Conservation (phyloP, 1,284 basidiomycete genomes). For the Salmacisia buchloeana region DNA sequence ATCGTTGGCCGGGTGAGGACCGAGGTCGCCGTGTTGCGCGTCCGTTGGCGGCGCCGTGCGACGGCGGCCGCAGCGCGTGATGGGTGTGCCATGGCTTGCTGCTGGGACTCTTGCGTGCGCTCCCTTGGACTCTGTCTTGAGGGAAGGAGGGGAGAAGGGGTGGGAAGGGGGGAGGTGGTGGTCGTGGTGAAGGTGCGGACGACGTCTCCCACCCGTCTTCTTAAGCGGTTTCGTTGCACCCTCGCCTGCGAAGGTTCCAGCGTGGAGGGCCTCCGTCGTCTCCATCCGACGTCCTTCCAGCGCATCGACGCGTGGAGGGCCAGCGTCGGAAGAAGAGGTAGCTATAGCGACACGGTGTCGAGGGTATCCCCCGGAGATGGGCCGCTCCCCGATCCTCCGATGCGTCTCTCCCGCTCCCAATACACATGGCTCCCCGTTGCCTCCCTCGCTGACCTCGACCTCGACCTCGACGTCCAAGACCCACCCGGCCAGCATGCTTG, state of each 20-base stretch:
- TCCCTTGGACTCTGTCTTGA: no score
- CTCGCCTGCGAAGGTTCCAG: neutral
- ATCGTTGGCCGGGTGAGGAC: neutral
- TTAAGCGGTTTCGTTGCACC: neutral
- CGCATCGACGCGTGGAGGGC: no score
- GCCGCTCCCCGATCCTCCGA: no score
- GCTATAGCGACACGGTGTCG: no score
- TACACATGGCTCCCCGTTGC: no score
- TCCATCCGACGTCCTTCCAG: no score
- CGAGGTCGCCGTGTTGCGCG: neutral
- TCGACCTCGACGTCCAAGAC: no score
- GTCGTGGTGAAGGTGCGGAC: neutral
- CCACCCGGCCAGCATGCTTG: no score
- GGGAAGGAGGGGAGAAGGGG: neutral
- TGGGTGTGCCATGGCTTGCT: neutral
- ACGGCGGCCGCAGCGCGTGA: constrained; percentile 1
- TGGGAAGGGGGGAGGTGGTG: neutral
- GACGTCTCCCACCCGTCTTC: neutral
- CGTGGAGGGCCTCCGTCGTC: neutral
- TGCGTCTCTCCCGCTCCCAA: no score
- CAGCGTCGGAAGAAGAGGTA: no score
- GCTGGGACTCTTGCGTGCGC: neutral
- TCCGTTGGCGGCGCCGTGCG: neutral
- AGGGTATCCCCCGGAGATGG: no score
- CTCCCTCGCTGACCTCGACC: no score